These are phyloP conservation scores for Rhizopogon roseolus DNA, from an alignment of 768 basidiomycete genomes.

Conservation along the genomic window DNA sequence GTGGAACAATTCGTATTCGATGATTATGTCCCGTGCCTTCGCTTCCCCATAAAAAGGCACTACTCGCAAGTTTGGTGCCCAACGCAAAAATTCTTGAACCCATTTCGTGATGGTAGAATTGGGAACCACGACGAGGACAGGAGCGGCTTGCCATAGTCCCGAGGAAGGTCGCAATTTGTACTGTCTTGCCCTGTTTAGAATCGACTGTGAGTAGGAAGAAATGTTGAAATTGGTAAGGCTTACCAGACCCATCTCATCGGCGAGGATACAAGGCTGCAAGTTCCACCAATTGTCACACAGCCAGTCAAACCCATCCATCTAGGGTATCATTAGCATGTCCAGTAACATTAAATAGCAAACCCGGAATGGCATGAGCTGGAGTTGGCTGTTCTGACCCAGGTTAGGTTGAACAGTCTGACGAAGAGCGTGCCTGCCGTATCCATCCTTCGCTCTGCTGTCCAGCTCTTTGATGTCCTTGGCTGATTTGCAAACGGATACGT, in stretches of 20 bases:
- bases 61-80: conserved; percentile 62
- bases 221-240: conserved; percentile 9
- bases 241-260: conserved; percentile 97
- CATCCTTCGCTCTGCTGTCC: conserved; percentile 51
- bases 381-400: conserved; percentile 57
- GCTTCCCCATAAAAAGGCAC: conserved; percentile 86
- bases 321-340: conserved; percentile 6
- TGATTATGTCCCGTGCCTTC: conserved; percentile 75
- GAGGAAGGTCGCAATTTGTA: conserved; percentile 85
- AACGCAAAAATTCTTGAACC: conserved; percentile 88
- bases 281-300: conserved; percentile 87
- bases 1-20: conserved; percentile 78
- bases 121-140: conserved; percentile 88
- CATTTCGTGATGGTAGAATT: conserved; percentile 96
- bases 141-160: conserved; percentile 65
- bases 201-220: conserved; percentile 5
- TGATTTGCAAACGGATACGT: conserved; percentile 51
- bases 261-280: conserved; percentile 79
- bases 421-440: conserved; percentile 46
- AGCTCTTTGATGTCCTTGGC: conserved; percentile 37
- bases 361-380: conserved; percentile 87
- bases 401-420: conserved; percentile 46
- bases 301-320: conserved; percentile 85
- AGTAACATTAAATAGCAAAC: conserved; percentile 31
- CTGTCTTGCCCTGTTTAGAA: conserved; percentile 71